phyloP scores from a whole-genome alignment of 1,139 yeast genomes.

The Suhomyces terraborum region DNA sequence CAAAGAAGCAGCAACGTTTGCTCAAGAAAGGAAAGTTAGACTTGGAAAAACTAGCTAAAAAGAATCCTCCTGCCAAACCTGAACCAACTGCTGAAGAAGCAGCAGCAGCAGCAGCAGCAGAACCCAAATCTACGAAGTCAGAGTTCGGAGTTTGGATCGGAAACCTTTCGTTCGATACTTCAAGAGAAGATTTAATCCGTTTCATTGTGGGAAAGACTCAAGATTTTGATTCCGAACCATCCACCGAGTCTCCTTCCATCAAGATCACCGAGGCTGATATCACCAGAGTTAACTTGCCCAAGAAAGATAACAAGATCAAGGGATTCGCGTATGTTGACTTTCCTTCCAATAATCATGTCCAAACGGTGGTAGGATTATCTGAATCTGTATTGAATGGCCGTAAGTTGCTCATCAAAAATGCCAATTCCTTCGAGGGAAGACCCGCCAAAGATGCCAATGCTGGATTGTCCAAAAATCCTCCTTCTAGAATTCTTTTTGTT shows the following conservation, averaged over 20 bases:
- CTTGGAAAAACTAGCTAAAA: slow-evolving; percentile 55
- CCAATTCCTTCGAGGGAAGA: slow-evolving; percentile 83
- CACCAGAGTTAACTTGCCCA: slow-evolving; percentile 66
- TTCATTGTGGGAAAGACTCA: slow-evolving; percentile 65
- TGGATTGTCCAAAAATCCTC: slow-evolving; percentile 69
- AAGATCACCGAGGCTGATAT: slow-evolving; percentile 52
- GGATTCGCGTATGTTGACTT: slow-evolving; percentile 95
- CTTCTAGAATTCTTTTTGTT: slow-evolving; percentile 84
- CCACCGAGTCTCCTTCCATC: slow-evolving; percentile 38
- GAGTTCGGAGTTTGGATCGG: slow-evolving; percentile 92
- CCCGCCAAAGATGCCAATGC: slow-evolving; percentile 58
- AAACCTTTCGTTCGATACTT: slow-evolving; percentile 82
- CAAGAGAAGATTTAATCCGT: slow-evolving; percentile 68
- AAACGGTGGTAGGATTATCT: slow-evolving; percentile 64
- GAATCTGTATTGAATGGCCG: slow-evolving; percentile 81
- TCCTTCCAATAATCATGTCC: slow-evolving; percentile 59
- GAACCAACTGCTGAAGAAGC: slow-evolving; percentile 33
- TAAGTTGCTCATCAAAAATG: slow-evolving; percentile 79
- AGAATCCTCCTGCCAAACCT: slow-evolving; percentile 49
- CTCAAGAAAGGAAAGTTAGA: slow-evolving; percentile 78
- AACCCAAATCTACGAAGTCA: slow-evolving; percentile 40
- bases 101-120: slow-evolving; percentile 26
- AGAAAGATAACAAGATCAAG: slow-evolving; percentile 61
- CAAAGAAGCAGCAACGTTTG: slow-evolving; percentile 88
- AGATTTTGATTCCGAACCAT: slow-evolving; percentile 23